These are phyloP conservation scores for Patellifolia procumbens DNA, from an alignment of 179 eudicot genomes.

Conservation along the genomic window DNA sequence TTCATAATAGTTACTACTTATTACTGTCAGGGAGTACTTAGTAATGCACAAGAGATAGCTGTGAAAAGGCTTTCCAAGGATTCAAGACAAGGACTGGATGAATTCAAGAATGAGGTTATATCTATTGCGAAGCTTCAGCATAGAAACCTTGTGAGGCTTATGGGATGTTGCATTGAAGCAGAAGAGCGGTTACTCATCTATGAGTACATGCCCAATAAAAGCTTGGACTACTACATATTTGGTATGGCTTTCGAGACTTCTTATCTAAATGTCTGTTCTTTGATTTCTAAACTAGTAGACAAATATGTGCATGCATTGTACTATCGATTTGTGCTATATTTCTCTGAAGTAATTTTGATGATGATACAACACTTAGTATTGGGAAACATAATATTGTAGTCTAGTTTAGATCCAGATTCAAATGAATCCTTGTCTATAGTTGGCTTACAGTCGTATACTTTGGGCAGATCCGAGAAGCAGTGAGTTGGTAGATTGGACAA, in stretches of 20 bases:
- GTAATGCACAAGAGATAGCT: constrained; percentile 28
- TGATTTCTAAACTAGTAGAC: neutral
- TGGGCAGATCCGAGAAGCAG: constrained; percentile 22
- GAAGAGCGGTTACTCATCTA: constrained; percentile 34
- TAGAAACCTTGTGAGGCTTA: constrained; percentile 33
- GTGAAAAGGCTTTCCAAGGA: constrained; percentile 36
- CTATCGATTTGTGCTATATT: neutral
- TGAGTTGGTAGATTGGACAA: constrained; percentile 22
- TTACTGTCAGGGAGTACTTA: constrained; percentile 20
- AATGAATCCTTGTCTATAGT: neutral
- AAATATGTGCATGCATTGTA: neutral
- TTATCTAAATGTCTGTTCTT: neutral
- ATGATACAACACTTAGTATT: neutral
- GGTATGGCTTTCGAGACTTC: constrained; percentile 19
- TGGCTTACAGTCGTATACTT: neutral
- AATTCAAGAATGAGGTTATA: constrained; percentile 22
- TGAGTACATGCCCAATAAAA: constrained; percentile 36
- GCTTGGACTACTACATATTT: constrained; percentile 29
- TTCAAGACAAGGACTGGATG: constrained; percentile 33
- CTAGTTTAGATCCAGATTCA: neutral
- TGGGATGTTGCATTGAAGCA: constrained; percentile 32
- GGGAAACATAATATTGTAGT: neutral
- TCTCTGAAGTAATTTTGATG: too few species aligned
- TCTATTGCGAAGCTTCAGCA: constrained; percentile 38
- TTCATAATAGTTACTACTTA: neutral